Base-by-base conservation (phyloP, 768 basidiomycete genomes). In the Naganishia onofrii region DNA sequence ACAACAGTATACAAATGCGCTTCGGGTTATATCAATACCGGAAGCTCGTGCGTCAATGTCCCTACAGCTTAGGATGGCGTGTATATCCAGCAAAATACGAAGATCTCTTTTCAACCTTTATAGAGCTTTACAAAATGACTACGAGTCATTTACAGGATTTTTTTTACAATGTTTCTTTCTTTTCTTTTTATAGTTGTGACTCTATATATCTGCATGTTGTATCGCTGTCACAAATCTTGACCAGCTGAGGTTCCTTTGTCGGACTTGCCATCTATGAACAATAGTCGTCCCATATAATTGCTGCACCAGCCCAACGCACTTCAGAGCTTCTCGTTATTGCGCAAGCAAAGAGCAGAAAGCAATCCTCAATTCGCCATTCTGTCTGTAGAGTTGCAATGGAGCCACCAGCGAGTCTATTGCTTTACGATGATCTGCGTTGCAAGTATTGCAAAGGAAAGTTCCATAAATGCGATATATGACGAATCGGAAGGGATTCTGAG, bases 11-110 rank as follows among this genome's bases (percentile, higher is more conserved):
- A 34, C 34, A 28, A 31, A 21, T 58, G 57, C 28, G 38, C 19
- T 2, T 12, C 32, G n/a, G 57, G 57, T 1, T 58, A 36, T 31
- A 38, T 13, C 15, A 58, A 58, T 31, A 58, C 57, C 34, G 57
- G 57, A 12, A 58, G 32, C 57, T 58, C 57, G 21, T 58, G 57
- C n/a, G 34, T 58, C 57, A 21, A 38, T 34, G 34, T 21, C 9
- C 6, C 15, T 31, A 19, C 26, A 19, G 54, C 54, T 55, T 55
- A 51, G 48, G 12, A 1, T 23, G 23, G 7, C 48, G 23, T n/a
- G 12, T 12, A 3, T 7, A 51, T 51, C n/a, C 48, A 21, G 48
- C 42, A 51, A 1, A 51, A 51, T 12, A 51, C n/a, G 48, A n/a
- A 21, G 21, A n/a, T 12, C 23, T n/a, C 13, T 51, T 51, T 3